These are phyloP conservation scores for Hansenula sp. DNA, from an alignment of 1,139 yeast species.

Conservation along the genomic window DNA sequence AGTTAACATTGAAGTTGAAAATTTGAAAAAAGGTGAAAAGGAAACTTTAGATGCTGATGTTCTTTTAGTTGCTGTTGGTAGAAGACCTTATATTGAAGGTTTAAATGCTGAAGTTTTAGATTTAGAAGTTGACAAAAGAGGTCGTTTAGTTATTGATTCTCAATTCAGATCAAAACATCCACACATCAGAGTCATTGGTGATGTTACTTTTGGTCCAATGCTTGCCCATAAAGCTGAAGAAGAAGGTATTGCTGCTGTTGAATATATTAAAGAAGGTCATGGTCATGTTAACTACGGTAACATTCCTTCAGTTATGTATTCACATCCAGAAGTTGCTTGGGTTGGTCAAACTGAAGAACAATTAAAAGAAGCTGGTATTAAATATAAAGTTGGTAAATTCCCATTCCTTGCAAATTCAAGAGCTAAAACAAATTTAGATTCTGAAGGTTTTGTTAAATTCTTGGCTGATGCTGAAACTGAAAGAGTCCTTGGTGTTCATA, in stretches of 20 bases:
- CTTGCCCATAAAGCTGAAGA: conserved; percentile 99
- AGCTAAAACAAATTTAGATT: conserved; percentile 96
- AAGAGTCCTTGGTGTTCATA: conserved; percentile 94
- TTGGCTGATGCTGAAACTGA: conserved; percentile 96
- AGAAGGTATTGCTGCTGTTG: conserved; percentile 99
- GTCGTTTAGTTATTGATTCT: conserved; percentile 90
- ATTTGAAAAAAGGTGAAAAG: conserved; percentile 79
- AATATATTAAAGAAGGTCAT: conserved; percentile 85
- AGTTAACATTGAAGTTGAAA: conserved; percentile 86
- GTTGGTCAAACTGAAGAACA: conserved; percentile 96
- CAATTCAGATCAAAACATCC: conserved; percentile 90
- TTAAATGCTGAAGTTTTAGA: conserved; percentile 86
- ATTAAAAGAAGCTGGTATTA: conserved; percentile 88
- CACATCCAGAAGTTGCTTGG: conserved; percentile 99
- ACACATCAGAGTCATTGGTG: conserved; percentile 97
- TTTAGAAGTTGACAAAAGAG: conserved; percentile 84
- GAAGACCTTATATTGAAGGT: conserved; percentile 95
- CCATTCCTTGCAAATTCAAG: conserved; percentile 98
- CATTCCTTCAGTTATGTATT: conserved; percentile 97
- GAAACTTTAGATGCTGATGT: conserved; percentile 87
- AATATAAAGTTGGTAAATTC: conserved; percentile 94
- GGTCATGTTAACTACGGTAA: conserved; percentile 98
- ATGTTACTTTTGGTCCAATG: conserved; percentile 98
- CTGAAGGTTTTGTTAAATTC: conserved; percentile 96
- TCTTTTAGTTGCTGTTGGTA: conserved; percentile 93